A percentile compares a stretch with the other conserved stretches of the same genome.
Conservation (phyloP, 2,329 filamentous ascomycete genomes). For the Cercospora nicotianae region DNA sequence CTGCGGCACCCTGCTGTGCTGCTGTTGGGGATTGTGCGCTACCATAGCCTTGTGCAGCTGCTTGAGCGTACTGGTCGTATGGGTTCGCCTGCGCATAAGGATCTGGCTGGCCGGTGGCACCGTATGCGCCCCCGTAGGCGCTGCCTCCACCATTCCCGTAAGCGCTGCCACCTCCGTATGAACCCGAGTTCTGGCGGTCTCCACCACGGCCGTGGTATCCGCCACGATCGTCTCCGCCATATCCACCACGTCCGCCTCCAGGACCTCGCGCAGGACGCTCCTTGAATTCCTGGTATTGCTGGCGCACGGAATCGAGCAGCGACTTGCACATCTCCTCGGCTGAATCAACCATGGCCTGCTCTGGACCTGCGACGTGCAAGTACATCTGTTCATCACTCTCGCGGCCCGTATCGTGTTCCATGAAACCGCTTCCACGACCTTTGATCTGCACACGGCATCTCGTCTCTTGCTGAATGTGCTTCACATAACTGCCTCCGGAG, state of each 20-base stretch:
- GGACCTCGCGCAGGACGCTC: conserved; percentile 55
- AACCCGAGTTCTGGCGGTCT: conserved; percentile 39
- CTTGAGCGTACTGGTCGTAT: conserved; percentile 17
- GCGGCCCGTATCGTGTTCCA: conserved; percentile 80
- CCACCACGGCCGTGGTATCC: conserved; percentile 38
- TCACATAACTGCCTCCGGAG: conserved; percentile 90
- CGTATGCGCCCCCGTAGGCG: conserved; percentile 30
- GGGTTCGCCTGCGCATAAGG: conserved; percentile 5
- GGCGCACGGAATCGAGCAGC: conserved; percentile 78
- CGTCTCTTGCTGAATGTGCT: conserved; percentile 96
- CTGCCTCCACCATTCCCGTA: conserved; percentile 34
- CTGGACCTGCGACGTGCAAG: conserved; percentile 89
- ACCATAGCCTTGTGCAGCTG: conserved; percentile 23
- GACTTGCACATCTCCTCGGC: conserved; percentile 89
- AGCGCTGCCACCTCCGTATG: conserved; percentile 41
- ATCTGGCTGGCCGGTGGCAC: conserved; percentile 15
- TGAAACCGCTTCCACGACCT: conserved; percentile 89
- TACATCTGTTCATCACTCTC: conserved; percentile 98
- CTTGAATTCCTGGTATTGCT: conserved; percentile 89
- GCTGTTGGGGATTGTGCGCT: conserved; percentile 37
- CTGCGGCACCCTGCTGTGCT: conserved; percentile 39
- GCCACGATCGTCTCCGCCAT: conserved; percentile 43
- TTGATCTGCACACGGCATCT: conserved; percentile 97
- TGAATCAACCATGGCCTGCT: conserved; percentile 78
- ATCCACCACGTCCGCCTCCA: conserved; percentile 39